A percentile compares a stretch with the other conserved stretches of the same genome.
These are phyloP conservation scores for Reutealis trisperma DNA, from an alignment of 345 rosid genomes.

Conservation along the genomic window DNA sequence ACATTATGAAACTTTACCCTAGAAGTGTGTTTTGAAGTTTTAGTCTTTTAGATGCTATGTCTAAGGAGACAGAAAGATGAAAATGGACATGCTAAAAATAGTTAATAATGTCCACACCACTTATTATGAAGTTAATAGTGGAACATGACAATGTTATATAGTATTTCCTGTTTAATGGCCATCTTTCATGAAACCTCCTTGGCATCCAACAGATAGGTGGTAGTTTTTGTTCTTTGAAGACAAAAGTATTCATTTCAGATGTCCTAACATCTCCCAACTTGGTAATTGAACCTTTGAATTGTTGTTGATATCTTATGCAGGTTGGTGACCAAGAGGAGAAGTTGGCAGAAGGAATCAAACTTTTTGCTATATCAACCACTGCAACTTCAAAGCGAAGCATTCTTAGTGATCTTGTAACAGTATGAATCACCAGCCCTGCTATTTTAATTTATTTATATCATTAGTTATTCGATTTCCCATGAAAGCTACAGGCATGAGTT, in stretches of 20 bases:
- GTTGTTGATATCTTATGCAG: conserved; percentile 33
- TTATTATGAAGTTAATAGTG: not conserved
- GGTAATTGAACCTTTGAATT: not conserved
- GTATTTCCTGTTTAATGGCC: not conserved
- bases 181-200: not conserved
- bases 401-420: conserved; percentile 89
- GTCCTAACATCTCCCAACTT: not conserved
- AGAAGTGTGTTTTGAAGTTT: not conserved
- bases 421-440: conserved; percentile 28
- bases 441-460: not conserved
- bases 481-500: not conserved
- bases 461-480: not conserved
- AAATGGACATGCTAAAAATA: too few relatives aligned
- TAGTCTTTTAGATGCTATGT: not conserved
- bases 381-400: conserved; percentile 77
- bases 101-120: not conserved
- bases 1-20: not conserved
- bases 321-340: conserved; percentile 96
- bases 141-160: not conserved
- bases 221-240: conserved; percentile 2
- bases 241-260: not conserved
- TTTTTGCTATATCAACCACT: conserved; percentile 77
- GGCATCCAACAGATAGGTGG: not conserved
- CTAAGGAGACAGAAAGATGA: not conserved
- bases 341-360: conserved; percentile 92